Conservation (phyloP, 1,284 basidiomycete species). For the Phenoliferia sp. region DNA sequence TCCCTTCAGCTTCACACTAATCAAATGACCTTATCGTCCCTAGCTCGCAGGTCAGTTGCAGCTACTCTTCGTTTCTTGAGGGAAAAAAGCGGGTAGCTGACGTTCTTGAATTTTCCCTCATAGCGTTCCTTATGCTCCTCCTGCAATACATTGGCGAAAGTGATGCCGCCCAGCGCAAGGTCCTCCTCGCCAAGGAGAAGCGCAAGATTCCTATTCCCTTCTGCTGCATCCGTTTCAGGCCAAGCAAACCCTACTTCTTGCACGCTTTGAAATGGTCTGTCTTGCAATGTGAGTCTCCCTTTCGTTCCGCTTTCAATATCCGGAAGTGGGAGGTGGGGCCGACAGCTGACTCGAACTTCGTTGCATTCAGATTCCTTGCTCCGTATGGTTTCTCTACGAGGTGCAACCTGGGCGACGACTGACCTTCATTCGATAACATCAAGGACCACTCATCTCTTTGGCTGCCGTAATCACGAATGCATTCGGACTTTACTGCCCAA, state of each 20-base stretch:
- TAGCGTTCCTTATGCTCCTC: constrained; percentile 55
- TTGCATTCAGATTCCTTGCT: no score
- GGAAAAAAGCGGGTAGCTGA: background rate
- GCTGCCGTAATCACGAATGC: constrained; percentile 69
- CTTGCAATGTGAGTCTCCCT: constrained; percentile 59
- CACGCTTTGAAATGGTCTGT: constrained; percentile 64
- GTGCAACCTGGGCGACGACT: background rate
- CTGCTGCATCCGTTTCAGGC: constrained; percentile 55
- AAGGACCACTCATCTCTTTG: constrained; percentile 52
- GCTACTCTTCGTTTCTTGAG: background rate
- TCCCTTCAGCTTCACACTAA: background rate
- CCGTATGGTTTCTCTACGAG: background rate
- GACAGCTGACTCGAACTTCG: no score
- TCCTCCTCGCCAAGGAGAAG: constrained; percentile 75
- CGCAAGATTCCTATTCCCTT: constrained; percentile 47
- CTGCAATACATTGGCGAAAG: constrained; percentile 77
- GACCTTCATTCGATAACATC: background rate
- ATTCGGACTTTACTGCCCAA: constrained; percentile 58
- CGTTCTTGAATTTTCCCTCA: background rate
- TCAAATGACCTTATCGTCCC: background rate
- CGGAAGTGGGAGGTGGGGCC: background rate
- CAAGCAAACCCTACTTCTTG: constrained; percentile 85
- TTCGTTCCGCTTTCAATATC: no score
- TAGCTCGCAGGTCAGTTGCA: background rate
- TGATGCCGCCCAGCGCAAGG: constrained; percentile 52